phyloP scores from a whole-genome alignment of 2,329 filamentous ascomycete genomes.

The Cryphonectria nitschkei region DNA sequence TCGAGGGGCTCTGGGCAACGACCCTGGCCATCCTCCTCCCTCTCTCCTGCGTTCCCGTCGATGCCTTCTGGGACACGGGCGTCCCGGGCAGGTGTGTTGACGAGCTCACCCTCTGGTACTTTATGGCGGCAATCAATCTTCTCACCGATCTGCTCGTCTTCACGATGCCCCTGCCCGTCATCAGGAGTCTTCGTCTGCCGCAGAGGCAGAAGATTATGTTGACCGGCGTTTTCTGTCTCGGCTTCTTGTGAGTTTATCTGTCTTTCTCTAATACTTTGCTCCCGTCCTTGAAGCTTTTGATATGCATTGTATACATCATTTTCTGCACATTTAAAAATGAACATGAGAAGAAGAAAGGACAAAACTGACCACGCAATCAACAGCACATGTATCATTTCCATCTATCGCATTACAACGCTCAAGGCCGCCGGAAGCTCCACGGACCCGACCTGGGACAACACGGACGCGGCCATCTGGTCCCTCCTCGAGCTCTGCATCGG shows the following conservation, averaged over 20 bases:
- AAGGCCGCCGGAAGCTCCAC: conserved; percentile 30
- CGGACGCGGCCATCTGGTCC: conserved; percentile 38
- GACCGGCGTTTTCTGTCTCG: conserved; percentile 34
- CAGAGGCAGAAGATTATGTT: conserved; percentile 34
- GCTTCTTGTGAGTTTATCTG: conserved; percentile 34
- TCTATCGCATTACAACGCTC: conserved; percentile 36
- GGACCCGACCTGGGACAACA: conserved; percentile 36
- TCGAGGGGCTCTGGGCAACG: conserved; percentile 33
- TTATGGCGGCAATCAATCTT: conserved; percentile 34
- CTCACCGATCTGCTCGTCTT: conserved; percentile 35
- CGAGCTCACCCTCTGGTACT: conserved; percentile 32
- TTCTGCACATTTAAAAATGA: too few relatives aligned
- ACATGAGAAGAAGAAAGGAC: too few relatives aligned
- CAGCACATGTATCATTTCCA: conserved; percentile 37
- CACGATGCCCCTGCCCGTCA: conserved; percentile 34
- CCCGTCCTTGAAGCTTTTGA: background rate
- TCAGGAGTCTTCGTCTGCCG: conserved; percentile 34
- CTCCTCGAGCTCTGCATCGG: conserved; percentile 37
- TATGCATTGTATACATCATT: background rate
- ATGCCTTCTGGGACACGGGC: conserved; percentile 32
- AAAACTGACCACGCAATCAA: too few relatives aligned
- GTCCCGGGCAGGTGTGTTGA: conserved; percentile 33
- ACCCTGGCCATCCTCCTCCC: conserved; percentile 33
- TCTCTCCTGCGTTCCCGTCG: conserved; percentile 33
- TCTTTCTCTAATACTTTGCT: background rate